Evolutionary conservation across 2,329 filamentous ascomycete species (phyloP).

Genomic region (Ustulina deusta): DNA sequence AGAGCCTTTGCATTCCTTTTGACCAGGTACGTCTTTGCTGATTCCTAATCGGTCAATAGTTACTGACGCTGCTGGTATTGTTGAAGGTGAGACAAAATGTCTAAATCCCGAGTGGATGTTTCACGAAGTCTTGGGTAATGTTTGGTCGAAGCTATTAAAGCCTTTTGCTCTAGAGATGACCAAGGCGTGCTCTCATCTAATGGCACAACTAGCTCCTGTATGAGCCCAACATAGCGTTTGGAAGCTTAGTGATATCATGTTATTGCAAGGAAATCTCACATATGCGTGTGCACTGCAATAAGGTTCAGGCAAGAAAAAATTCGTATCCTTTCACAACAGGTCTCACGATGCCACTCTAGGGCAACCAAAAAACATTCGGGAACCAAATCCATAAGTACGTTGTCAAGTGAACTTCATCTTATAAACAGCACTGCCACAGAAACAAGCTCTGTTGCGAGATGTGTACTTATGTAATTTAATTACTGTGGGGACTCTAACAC

Average conservation of each 20-base stretch:
- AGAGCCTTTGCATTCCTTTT: constrained; percentile 79
- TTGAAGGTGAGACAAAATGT: constrained; percentile 87
- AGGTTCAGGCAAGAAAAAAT: too few relatives aligned
- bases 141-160: constrained; percentile 83
- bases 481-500: too few relatives aligned
- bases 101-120: constrained; percentile 83
- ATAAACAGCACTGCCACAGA: neutral
- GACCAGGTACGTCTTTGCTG: constrained; percentile 65
- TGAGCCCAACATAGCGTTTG: neutral
- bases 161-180: constrained; percentile 6
- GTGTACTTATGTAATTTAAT: too few relatives aligned
- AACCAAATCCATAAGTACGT: neutral
- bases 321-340: neutral
- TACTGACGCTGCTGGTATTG: constrained; percentile 81
- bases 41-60: constrained; percentile 53
- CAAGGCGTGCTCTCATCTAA: neutral
- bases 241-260: neutral
- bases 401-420: neutral
- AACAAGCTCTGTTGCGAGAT: too few relatives aligned
- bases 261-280: neutral
- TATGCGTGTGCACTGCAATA: neutral
- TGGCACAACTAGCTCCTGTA: neutral
- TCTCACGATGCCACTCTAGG: neutral
- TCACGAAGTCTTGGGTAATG: constrained; percentile 89
- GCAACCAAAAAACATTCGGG: neutral